phyloP scores from a whole-genome alignment of 129 eudicot genomes.

The Helichrysum umbraculigerum region DNA sequence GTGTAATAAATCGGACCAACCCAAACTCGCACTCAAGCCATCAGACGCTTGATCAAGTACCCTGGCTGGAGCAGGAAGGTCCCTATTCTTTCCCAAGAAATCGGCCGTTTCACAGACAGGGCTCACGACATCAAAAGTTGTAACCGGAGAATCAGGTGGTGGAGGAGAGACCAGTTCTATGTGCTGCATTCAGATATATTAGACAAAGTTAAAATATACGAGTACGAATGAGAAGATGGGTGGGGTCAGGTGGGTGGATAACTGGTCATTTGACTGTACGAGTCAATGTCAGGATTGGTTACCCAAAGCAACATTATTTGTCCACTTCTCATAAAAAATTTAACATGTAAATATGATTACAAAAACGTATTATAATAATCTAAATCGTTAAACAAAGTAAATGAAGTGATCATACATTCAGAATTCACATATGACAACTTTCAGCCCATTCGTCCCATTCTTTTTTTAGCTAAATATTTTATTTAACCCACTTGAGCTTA shows the following conservation, averaged over 20 bases:
- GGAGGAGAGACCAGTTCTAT: conserved; percentile 85
- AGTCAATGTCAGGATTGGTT: background rate
- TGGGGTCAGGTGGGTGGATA: background rate
- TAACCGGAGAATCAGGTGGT: conserved; percentile 59
- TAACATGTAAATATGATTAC: no score
- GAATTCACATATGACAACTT: background rate
- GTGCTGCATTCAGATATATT: conserved; percentile 56
- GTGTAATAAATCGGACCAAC: no score
- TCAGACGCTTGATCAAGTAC: no score
- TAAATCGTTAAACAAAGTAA: no score
- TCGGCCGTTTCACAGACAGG: conserved; percentile 87
- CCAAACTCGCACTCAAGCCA: no score
- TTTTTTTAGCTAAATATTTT: background rate
- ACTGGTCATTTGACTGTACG: background rate
- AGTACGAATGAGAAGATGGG: background rate
- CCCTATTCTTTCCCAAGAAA: conserved; percentile 83
- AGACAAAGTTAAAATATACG: background rate
- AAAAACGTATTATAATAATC: no score
- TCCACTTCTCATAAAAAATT: background rate
- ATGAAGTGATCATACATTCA: background rate
- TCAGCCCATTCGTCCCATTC: background rate
- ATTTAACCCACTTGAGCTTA: background rate
- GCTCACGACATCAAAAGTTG: conserved; percentile 84
- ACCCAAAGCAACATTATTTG: background rate
- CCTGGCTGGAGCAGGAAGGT: conserved; percentile 73